A percentile compares a stretch with the other conserved stretches of the same genome.
phyloP scores from a whole-genome alignment of 139 green algal species.

The Tetradesmus lagerheimii region DNA sequence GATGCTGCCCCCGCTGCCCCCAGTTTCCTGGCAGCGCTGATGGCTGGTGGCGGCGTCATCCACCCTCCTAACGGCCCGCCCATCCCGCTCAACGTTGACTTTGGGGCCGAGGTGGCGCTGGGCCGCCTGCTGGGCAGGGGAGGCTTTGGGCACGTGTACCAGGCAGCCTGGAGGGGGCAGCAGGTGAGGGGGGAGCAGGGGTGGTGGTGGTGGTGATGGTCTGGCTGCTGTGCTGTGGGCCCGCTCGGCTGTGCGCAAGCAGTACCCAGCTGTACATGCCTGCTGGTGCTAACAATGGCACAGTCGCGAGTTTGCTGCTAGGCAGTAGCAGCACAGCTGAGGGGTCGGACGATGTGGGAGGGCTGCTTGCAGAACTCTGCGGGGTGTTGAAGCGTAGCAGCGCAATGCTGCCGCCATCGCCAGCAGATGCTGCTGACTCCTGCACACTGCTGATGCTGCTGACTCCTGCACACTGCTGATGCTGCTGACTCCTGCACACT shows the following conservation, averaged over 20 bases:
- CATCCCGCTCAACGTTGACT: slow-evolving; percentile 82
- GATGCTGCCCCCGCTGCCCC: slow-evolving; percentile 13
- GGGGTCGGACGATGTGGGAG: neutral
- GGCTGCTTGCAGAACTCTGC: no score
- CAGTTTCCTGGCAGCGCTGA: slow-evolving; percentile 36
- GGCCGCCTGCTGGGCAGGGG: slow-evolving; percentile 69
- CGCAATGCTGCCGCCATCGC: neutral
- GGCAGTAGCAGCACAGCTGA: neutral
- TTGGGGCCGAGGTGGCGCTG: slow-evolving; percentile 73
- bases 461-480: neutral
- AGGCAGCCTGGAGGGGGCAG: slow-evolving; percentile 67
- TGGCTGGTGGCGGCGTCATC: slow-evolving; percentile 33
- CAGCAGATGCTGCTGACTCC: no score
- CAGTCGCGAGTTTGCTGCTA: neutral
- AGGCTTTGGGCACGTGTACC: slow-evolving; percentile 84
- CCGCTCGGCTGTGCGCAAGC: no score
- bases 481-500: no score
- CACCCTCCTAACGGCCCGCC: slow-evolving; percentile 1
- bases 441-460: no score
- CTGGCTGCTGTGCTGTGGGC: no score
- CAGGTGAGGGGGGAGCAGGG: no score
- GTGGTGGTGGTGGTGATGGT: no score
- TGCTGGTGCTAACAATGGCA: neutral
- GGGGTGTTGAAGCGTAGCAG: neutral
- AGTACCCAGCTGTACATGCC: no score